Evolutionary conservation across 805 yeast species (phyloP), one percentile per base, ranked within the genome.

Genomic region (Priceomyces fermenticarens): DNA sequence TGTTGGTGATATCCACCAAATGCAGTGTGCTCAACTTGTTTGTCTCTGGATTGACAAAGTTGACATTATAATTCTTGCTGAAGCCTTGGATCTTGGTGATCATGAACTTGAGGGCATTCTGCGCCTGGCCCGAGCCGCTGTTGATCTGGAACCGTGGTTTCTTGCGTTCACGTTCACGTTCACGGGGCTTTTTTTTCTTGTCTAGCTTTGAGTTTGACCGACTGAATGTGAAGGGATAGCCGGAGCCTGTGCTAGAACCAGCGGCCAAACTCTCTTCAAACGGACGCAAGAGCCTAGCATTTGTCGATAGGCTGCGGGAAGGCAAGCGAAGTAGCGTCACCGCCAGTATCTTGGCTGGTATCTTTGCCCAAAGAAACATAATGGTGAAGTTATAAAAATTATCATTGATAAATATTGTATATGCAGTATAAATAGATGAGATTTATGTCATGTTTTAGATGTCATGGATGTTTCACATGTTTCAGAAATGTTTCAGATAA

Each of bases 1-100:
- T 38, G 41, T 68, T 67, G 35, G 62, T 53, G 11, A 68, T 49
- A n/a, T 60, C 59, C n/a, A 51, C 64, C 36, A 69, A 55, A 40
- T 57, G 52, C 14, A 38, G 46, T 10, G 44, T 39, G 12, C 42
- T 49, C 7, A 64, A 38, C 31, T 54, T 53, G 13, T 58, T 57
- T 11, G 50, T 47, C 10, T 42, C 50, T 0, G 62, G 56, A 32
- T 59, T 53, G 10, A 65, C 54, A 38, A 41, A 59, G 37, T 55
- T 56, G 11, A 65, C 69, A 29, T 45, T 44, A 36, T 53, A 59
- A 30, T 44, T 45, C 2, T 57, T 47, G 35, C 49, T 51, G 2
- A 36, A 14, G 8, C 20, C 38, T 16, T 52, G 45, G 2, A 63
- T 56, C 39, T 52, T 53, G 15, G 48, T 32, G 9, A 64, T 55